Conservation (phyloP, 2,329 filamentous ascomycete species). For the Neofusicoccum umdonicola region DNA sequence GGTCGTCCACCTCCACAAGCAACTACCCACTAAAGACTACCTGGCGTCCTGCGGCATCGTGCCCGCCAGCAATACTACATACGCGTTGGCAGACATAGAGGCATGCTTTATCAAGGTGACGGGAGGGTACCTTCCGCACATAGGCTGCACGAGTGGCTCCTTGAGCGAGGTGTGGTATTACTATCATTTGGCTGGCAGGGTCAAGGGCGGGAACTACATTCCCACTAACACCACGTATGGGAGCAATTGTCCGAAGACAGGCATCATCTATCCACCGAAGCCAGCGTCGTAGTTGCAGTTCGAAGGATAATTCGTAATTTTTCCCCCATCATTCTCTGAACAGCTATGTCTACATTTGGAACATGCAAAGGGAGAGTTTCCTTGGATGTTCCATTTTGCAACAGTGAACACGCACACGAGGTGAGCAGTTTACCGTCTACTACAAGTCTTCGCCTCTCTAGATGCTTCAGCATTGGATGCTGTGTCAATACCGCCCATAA, state of each 20-base stretch:
- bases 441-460: no score
- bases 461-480: no score
- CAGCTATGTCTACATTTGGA: no score
- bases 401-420: no score
- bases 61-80: conserved; percentile 56
- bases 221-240: conserved; percentile 50
- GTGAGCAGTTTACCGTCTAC: no score
- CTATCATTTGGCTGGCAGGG: conserved; percentile 59
- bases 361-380: no score
- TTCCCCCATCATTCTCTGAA: no score
- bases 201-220: conserved; percentile 61
- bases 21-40: conserved; percentile 62
- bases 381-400: no score
- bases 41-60: conserved; percentile 62
- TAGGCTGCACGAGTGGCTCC: conserved; percentile 53
- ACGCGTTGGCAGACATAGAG: conserved; percentile 59
- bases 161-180: conserved; percentile 61
- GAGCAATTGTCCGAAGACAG: conserved; percentile 54
- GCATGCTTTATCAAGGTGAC: conserved; percentile 51
- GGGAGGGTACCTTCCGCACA: conserved; percentile 55
- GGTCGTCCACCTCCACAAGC: conserved; percentile 64
- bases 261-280: conserved; percentile 67
- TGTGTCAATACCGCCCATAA: no score
- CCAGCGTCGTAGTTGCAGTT: conserved; percentile 13
- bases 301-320: no score